A percentile compares a stretch with the other conserved stretches of the same genome.
Evolutionary conservation across 169 alveolate species (phyloP).

Genomic region (Condylostoma magnum): DNA sequence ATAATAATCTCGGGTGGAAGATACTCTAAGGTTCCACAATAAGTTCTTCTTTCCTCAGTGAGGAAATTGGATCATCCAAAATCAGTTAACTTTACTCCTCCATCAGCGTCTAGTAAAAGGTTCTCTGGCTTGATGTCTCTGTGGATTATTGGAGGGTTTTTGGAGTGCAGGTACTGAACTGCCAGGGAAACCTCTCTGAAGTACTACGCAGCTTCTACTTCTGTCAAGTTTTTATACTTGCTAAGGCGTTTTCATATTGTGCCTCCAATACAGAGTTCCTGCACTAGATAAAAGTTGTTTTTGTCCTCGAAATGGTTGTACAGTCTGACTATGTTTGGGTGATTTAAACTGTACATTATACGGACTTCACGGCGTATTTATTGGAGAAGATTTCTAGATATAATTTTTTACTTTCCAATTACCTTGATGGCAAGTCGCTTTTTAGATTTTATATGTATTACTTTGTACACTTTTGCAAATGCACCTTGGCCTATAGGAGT

Average conservation of each 20-base stretch:
- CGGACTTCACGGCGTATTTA: constrained; percentile 57
- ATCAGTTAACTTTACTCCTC: constrained; percentile 76
- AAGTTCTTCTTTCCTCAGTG: constrained; percentile 43
- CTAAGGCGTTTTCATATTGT: not conserved
- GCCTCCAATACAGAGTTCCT: constrained; percentile 48
- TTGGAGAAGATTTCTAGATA: constrained; percentile 40
- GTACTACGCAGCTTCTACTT: constrained; percentile 21
- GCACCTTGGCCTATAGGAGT: constrained; percentile 71
- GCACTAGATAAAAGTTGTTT: constrained; percentile 66
- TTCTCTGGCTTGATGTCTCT: constrained; percentile 87
- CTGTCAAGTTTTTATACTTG: not conserved
- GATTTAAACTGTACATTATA: constrained; percentile 75
- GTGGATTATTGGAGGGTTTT: constrained; percentile 76
- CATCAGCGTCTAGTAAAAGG: constrained; percentile 60
- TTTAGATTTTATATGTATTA: constrained; percentile 61
- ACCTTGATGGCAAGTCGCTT: constrained; percentile 64
- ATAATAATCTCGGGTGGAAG: constrained; percentile 63
- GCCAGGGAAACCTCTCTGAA: constrained; percentile 71
- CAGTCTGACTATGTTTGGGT: constrained; percentile 73
- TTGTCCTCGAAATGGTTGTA: constrained; percentile 81
- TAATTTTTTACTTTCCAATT: constrained; percentile 62
- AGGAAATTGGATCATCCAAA: constrained; percentile 84
- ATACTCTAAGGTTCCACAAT: constrained; percentile 66
- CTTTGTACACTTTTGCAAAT: constrained; percentile 64
- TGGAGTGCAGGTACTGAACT: constrained; percentile 67